These are phyloP conservation scores for Tylopilus sp. DNA, from an alignment of 768 basidiomycete species.

Conservation along the genomic window DNA sequence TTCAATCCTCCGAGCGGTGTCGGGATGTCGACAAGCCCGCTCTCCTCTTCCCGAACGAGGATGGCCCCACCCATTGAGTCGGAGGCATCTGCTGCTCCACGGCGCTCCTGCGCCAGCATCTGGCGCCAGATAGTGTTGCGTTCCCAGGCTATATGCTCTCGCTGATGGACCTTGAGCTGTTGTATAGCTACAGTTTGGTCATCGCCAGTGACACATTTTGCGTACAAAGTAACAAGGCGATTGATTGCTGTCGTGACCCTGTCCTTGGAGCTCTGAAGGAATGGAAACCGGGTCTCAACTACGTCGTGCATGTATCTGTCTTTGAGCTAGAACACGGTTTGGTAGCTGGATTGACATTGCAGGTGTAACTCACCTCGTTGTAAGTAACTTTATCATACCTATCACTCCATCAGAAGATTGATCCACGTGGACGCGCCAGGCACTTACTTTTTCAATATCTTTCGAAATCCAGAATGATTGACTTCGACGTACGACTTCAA, in stretches of 20 bases:
- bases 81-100: conserved; percentile 41
- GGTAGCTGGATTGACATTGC: neutral
- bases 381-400: conserved; percentile 95
- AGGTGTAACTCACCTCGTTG: conserved; percentile 44
- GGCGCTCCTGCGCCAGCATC: conserved; percentile 83
- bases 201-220: conserved; percentile 78
- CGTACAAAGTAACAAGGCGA: conserved; percentile 68
- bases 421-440: neutral
- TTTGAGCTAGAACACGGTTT: conserved; percentile 52
- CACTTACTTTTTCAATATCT: conserved; percentile 89
- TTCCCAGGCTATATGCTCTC: conserved; percentile 95
- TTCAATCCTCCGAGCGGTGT: conserved; percentile 68
- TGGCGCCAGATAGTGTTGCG: conserved; percentile 97
- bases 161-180: conserved; percentile 81
- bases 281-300: conserved; percentile 69
- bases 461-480: conserved; percentile 91
- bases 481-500: conserved; percentile 86
- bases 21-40: conserved; percentile 39
- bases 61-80: conserved; percentile 43
- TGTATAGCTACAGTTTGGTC: conserved; percentile 68
- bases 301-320: conserved; percentile 68
- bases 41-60: conserved; percentile 42
- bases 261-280: conserved; percentile 60
- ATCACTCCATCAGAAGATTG: neutral
- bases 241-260: conserved; percentile 55